A percentile compares a stretch with the other conserved stretches of the same genome.
Evolutionary conservation across 2,329 filamentous ascomycete genomes (phyloP).

Genomic region (Alternaria gaisen): DNA sequence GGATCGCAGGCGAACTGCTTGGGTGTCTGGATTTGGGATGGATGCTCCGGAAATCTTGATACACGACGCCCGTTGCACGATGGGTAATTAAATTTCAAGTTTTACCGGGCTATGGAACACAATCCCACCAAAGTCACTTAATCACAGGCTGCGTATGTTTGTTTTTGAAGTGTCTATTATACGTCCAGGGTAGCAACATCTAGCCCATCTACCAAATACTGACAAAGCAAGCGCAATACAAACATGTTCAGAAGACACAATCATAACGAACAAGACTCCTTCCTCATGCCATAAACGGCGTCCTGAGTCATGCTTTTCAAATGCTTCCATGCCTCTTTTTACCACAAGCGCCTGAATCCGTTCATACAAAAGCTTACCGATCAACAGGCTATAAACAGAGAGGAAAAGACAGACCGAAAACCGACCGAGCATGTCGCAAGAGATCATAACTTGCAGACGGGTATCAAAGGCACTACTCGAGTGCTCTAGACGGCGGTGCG

Average conservation of each 20-base stretch:
- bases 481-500: conserved; percentile 1
- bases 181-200: neutral
- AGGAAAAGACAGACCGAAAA: conserved; percentile 9
- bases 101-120: neutral
- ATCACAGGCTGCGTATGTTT: neutral
- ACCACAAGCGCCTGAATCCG: conserved; percentile 9
- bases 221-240: neutral
- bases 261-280: conserved; percentile 9
- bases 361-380: neutral
- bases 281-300: conserved; percentile 2
- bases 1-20: neutral
- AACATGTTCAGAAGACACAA: conserved; percentile 14
- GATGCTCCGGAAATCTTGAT: conserved; percentile 1
- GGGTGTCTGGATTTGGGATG: conserved; percentile 1
- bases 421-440: conserved; percentile 18
- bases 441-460: conserved; percentile 29
- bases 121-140: neutral
- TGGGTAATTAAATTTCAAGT: neutral
- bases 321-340: conserved; percentile 6
- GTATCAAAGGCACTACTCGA: conserved; percentile 22
- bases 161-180: conserved; percentile 10
- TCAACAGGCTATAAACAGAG: conserved; percentile 12
- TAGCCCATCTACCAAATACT: conserved; percentile 6
- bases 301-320: conserved; percentile 16
- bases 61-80: neutral